Percentiles rank a stretch among this genome's conserved stretches.
Evolutionary conservation across 306 rosid species (phyloP).

Genomic region (Fragaria vesca): DNA sequence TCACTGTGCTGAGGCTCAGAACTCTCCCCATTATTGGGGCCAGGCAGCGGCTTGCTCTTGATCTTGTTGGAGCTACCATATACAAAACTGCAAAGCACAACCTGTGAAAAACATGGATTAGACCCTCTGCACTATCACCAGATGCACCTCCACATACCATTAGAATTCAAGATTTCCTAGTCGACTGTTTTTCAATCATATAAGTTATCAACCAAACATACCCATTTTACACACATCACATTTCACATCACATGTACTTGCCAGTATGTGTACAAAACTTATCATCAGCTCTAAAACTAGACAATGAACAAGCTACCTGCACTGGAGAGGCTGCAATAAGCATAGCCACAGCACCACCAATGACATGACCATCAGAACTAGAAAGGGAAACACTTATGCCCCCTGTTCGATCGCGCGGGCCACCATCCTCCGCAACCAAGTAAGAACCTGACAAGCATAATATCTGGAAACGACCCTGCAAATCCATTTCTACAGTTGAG

Average conservation of each 20-base stretch:
- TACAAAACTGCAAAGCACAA: conserved; percentile 83
- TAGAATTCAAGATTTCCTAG: background rate
- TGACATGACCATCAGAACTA: conserved; percentile 77
- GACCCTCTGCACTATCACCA: background rate
- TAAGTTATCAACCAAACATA: background rate
- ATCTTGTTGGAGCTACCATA: conserved; percentile 58
- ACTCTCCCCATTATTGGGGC: conserved; percentile 35
- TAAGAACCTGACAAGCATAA: conserved; percentile 92
- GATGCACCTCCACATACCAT: conserved; percentile 2
- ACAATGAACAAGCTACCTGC: conserved; percentile 53
- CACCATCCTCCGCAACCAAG: conserved; percentile 94
- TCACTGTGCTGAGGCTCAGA: conserved; percentile 52
- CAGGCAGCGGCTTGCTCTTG: conserved; percentile 51
- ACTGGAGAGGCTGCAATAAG: conserved; percentile 84
- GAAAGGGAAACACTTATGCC: conserved; percentile 84
- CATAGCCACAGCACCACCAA: conserved; percentile 80
- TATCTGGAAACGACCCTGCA: conserved; percentile 92
- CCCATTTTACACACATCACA: background rate
- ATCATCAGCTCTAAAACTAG: background rate
- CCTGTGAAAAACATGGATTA: conserved; percentile 47
- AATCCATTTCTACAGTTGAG: conserved; percentile 9
- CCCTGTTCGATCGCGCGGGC: conserved; percentile 75
- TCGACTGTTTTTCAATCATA: background rate
- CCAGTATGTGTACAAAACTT: background rate
- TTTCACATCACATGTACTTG: background rate